Base-by-base conservation (phyloP, 495 filamentous ascomycete species). In the Cryomyces antarcticus region DNA sequence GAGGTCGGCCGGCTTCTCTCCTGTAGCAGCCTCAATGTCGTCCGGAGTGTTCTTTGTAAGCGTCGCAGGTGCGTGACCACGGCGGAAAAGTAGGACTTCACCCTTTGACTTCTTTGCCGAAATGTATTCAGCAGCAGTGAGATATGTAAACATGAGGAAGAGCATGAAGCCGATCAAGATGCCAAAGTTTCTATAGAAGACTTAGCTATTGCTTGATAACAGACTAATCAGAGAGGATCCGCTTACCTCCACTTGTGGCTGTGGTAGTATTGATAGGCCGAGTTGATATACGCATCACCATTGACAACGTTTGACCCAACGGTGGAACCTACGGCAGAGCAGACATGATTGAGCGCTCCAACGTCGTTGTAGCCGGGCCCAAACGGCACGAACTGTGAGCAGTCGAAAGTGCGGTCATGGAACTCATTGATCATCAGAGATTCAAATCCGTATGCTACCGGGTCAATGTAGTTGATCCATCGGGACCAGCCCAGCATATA, bases 401-500 rank as follows among this genome's bases (percentile, higher is more conserved):
- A 95, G 0, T 28, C 10, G 49, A 82, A 88, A 0, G 70, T 45
- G 5, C 79, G 73, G 30, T 61, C 57, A 48, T 72, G 66, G 55
- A 89, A 95, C 57, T 94, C 86, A 53, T 95, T 95, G 50, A 92
- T 73, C 75, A 95, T 82, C 7, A 95, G 60, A 3, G 76, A 66
- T 59, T 95, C 86, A 52, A 93, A 95, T 1, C 80, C 74, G 49
- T 93, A 95, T 1, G 72, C 75, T 35, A 95, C 72, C 5, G 85
- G 85, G 48, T 93, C 77, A 9, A 94, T 57, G 47, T 83, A 94
- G 49, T 83, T 82, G 31, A 95, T 63, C 87, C 87, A 93, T 30
- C 80, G 69, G 49, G 81, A 82, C 80, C 86, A 94, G 2, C 62
- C 67, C 9, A 77, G 72, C 83, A 93, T 93, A 52, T 78, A 72